Evolutionary conservation across 768 basidiomycete species (phyloP).

Genomic region (Sporobolomyces phaffii): DNA sequence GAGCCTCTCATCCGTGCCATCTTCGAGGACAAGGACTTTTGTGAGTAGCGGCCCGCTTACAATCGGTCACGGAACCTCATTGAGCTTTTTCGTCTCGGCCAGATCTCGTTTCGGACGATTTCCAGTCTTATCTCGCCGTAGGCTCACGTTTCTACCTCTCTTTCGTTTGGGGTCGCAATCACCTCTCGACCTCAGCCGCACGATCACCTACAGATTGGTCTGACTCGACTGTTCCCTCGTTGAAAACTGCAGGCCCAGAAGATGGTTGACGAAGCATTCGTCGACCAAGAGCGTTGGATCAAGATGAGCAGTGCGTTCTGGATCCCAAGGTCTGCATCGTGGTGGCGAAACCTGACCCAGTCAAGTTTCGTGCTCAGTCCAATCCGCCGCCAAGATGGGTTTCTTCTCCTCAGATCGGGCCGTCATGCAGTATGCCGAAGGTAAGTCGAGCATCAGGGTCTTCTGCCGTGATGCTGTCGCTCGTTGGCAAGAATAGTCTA

Average conservation of each 20-base stretch:
- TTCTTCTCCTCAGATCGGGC: conserved; percentile 94
- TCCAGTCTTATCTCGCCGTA: conserved; percentile 66
- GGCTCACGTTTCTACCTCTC: not conserved
- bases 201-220: too few relatives aligned
- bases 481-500: too few relatives aligned
- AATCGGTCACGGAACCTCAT: too few relatives aligned
- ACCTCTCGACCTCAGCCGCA: too few relatives aligned
- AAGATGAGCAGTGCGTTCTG: conserved; percentile 69
- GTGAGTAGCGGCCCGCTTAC: too few relatives aligned
- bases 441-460: too few relatives aligned
- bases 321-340: too few relatives aligned
- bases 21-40: conserved; percentile 44
- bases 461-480: too few relatives aligned
- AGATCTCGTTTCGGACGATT: conserved; percentile 75
- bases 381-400: conserved; percentile 64
- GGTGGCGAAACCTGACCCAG: too few relatives aligned
- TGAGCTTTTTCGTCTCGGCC: too few relatives aligned
- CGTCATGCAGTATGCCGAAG: conserved; percentile 82
- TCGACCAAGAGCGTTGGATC: conserved; percentile 77
- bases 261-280: conserved; percentile 84
- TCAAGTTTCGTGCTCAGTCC: conserved; percentile 33
- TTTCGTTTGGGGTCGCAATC: conserved; percentile 55
- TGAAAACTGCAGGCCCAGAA: too few relatives aligned
- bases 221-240: too few relatives aligned
- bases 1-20: conserved; percentile 49